Evolutionary conservation across 148 eudicot species (phyloP), one percentile per base, ranked within the genome.

Genomic region (Diospyros kaki): DNA sequence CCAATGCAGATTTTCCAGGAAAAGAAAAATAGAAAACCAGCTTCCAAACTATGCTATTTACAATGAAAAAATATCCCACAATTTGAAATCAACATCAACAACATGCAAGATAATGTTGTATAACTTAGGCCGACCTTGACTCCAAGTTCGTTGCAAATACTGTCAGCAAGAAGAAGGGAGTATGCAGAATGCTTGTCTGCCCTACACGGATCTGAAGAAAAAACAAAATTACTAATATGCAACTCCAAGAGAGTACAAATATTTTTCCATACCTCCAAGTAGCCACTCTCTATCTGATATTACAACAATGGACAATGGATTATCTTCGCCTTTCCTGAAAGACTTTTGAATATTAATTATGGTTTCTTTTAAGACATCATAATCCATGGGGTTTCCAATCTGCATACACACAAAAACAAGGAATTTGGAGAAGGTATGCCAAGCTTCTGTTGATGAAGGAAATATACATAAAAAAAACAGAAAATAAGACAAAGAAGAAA

Each of bases 101-200:
- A 44, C 8, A 8, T 2, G 5, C 43, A 28, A 28, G 28, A 17
- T 45, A 12, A 73, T 18, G 14, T 44, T 58, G 12, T 14, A 12
- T 18, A 5, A 58, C 2, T 58, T 58, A 51, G 11, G 51, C 79
- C 46, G 72, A 93, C 99, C 93, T 92, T 90, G 17, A 93, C 82
- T 48, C 96, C 94, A 63, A 89, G 88, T 81, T 87, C 84, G 73
- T 74, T 73, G 78, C 99, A 95, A 52, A 95, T 82, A 76, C 74
- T 92, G 79, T 92, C 99, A 59, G 96, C 96, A 76, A 95, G 87
- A 74, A 95, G 96, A 81, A 95, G 97, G 84, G 89, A 78, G 77
- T 87, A 95, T 63, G 90, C 94, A 42, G 99, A 88, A 75, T 92
- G 97, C 85, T 92, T 92, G 85, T 95, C 99, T 55, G 92, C 96